Evolutionary conservation across 2,329 filamentous ascomycete species (phyloP).

Genomic region (Orbilia ellipsospora): DNA sequence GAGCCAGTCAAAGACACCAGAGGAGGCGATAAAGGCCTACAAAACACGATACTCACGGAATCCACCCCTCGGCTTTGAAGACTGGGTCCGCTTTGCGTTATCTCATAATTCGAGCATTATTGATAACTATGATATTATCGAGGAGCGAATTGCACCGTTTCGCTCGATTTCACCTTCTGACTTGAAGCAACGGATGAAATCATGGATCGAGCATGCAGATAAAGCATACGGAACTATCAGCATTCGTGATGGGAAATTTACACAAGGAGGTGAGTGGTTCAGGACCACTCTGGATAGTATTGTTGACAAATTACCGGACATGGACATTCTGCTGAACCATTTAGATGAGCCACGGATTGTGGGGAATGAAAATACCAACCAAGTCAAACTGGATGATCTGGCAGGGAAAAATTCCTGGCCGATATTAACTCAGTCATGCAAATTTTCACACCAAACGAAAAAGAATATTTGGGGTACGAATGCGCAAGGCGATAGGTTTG

Average conservation of each 20-base stretch:
- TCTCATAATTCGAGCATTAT: constrained; percentile 65
- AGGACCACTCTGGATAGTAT: too few relatives aligned
- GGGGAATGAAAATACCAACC: constrained; percentile 63
- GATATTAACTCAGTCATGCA: constrained; percentile 67
- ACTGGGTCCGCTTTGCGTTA: constrained; percentile 65
- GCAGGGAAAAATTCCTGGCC: constrained; percentile 57
- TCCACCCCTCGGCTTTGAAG: constrained; percentile 66
- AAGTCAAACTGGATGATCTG: constrained; percentile 60
- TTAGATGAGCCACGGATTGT: constrained; percentile 57
- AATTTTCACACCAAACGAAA: constrained; percentile 56
- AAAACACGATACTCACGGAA: constrained; percentile 63
- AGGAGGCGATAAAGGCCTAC: constrained; percentile 61
- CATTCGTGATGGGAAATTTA: constrained; percentile 61
- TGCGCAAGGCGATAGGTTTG: too few relatives aligned
- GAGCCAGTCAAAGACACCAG: constrained; percentile 41
- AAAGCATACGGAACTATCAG: constrained; percentile 52
- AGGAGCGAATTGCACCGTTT: constrained; percentile 64
- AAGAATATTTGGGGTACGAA: too few relatives aligned
- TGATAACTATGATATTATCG: constrained; percentile 67
- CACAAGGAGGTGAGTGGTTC: constrained; percentile 25
- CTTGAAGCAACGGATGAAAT: constrained; percentile 28
- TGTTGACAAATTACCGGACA: too few relatives aligned
- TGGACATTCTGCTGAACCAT: constrained; percentile 58
- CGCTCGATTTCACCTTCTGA: constrained; percentile 56
- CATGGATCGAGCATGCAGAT: constrained; percentile 27